Evolutionary conservation across 2,329 filamentous ascomycete species (phyloP).

Genomic region (Aspergillus amoenus): DNA sequence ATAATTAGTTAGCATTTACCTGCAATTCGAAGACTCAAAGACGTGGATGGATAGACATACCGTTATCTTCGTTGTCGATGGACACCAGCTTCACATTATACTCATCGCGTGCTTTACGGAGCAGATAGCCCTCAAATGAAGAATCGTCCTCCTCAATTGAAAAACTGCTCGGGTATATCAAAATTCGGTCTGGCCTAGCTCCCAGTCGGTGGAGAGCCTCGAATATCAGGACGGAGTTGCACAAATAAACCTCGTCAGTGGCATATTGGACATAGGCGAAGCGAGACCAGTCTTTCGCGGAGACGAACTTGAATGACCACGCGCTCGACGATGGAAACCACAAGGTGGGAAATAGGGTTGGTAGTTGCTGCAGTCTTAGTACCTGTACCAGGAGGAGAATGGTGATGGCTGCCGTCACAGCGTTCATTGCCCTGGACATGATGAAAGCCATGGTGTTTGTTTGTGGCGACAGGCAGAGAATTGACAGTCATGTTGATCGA

Average conservation of each 20-base stretch:
- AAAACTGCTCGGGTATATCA: conserved; percentile 28
- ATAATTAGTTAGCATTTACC: not conserved
- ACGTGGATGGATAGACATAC: no score
- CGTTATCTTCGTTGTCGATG: conserved; percentile 22
- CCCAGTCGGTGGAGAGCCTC: conserved; percentile 28
- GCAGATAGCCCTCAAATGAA: conserved; percentile 30
- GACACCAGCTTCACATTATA: conserved; percentile 50
- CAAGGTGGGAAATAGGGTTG: no score
- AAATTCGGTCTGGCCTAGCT: conserved; percentile 29
- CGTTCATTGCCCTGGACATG: no score
- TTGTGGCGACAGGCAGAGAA: no score
- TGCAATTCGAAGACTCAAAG: not conserved
- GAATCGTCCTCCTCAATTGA: not conserved
- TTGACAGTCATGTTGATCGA: no score
- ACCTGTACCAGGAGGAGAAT: no score
- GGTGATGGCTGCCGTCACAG: no score
- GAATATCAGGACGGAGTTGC: conserved; percentile 37
- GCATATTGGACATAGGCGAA: conserved; percentile 33
- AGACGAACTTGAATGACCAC: no score
- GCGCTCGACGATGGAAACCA: no score
- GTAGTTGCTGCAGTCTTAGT: no score
- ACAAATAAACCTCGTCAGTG: conserved; percentile 31
- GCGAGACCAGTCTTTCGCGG: not conserved
- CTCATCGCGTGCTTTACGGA: conserved; percentile 46
- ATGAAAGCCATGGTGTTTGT: no score